Conservation (phyloP, 2,329 filamentous ascomycete genomes). For the Falciphora oryzae region DNA sequence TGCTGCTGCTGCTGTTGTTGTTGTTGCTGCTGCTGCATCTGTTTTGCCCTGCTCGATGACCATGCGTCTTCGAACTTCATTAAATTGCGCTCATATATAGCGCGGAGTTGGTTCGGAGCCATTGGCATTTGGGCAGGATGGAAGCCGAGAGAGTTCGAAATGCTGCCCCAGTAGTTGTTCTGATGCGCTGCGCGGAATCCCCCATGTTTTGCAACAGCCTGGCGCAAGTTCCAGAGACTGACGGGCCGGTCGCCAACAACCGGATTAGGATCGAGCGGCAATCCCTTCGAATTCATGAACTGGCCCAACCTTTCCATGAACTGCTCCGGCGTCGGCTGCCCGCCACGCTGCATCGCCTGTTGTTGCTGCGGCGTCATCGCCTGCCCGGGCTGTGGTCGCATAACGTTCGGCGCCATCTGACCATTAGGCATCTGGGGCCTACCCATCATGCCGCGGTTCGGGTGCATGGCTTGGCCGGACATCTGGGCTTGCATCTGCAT, state of each 20-base stretch:
- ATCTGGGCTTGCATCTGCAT: constrained; percentile 38
- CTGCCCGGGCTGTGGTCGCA: constrained; percentile 11
- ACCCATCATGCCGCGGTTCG: constrained; percentile 42
- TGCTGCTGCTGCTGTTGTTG: constrained; percentile 30
- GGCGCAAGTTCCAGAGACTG: constrained; percentile 72
- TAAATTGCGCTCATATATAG: constrained; percentile 71
- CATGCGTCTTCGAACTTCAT: constrained; percentile 70
- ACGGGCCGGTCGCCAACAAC: constrained; percentile 67
- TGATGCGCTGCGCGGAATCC: constrained; percentile 70
- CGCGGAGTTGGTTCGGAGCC: constrained; percentile 64
- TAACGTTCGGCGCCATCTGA: constrained; percentile 41
- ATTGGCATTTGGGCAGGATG: constrained; percentile 56
- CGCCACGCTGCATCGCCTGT: constrained; percentile 26
- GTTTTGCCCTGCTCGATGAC: constrained; percentile 47
- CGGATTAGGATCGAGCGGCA: constrained; percentile 70
- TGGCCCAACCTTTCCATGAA: constrained; percentile 70
- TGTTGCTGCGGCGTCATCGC: constrained; percentile 26
- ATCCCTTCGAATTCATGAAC: constrained; percentile 71
- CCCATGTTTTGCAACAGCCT: constrained; percentile 67
- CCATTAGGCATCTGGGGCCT: constrained; percentile 52
- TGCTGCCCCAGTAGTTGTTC: constrained; percentile 65
- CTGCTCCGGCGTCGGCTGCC: constrained; percentile 51
- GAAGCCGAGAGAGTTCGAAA: constrained; percentile 62
- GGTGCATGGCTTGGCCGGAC: constrained; percentile 23
- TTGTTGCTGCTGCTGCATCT: constrained; percentile 44